Conservation (phyloP, 2,329 filamentous ascomycete species). For the Cercospora nicotianae region DNA sequence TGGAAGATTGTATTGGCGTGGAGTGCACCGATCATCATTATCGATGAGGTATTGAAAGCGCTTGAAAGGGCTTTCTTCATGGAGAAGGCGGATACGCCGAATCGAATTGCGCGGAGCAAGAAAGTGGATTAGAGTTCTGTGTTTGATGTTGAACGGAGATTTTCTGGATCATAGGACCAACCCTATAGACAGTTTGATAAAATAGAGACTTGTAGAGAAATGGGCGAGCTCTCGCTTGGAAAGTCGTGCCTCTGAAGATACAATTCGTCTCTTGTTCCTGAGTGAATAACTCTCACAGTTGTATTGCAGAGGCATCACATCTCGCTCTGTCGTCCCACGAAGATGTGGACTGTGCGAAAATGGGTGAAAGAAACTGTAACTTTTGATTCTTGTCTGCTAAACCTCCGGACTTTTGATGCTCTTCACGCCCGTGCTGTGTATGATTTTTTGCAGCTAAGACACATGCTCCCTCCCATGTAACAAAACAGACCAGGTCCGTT, state of each 20-base stretch:
- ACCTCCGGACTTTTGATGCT: not conserved
- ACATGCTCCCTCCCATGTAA: not conserved
- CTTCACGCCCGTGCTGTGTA: not conserved
- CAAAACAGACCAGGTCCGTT: not conserved
- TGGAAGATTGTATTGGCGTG: conserved; percentile 90
- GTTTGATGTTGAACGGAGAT: not conserved
- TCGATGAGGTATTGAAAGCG: conserved; percentile 82
- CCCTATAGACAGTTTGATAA: not conserved
- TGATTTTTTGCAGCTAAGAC: not conserved
- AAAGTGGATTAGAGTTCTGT: conserved; percentile 25
- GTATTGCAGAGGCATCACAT: not conserved
- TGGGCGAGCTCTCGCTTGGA: not conserved
- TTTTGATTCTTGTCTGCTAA: not conserved
- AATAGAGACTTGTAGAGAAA: not conserved
- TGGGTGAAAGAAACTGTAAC: not conserved
- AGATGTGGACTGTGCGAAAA: not conserved
- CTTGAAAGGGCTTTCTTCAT: conserved; percentile 57
- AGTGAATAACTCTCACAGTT: not conserved
- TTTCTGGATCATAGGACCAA: not conserved
- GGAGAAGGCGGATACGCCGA: conserved; percentile 29
- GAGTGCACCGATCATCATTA: conserved; percentile 89
- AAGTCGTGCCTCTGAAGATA: too few relatives aligned
- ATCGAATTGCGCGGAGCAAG: conserved; percentile 17
- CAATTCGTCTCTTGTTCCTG: not conserved
- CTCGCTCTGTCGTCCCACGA: not conserved